phyloP scores from a whole-genome alignment of 2,329 filamentous ascomycete genomes.

The Xylaria sp. region DNA sequence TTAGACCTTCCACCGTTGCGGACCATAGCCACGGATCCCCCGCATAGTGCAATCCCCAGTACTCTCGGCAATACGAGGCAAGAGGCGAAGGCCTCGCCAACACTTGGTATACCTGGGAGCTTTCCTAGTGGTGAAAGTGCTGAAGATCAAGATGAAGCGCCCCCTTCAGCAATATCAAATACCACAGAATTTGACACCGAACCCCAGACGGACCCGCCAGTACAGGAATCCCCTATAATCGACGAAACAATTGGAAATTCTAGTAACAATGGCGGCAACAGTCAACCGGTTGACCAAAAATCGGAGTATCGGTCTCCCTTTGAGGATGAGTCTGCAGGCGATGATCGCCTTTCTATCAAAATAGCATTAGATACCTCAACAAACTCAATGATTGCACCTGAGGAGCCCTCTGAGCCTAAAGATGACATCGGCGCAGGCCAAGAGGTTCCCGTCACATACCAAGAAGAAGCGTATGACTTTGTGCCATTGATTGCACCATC shows the following conservation, averaged over 20 bases:
- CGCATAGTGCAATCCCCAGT: slow-evolving; percentile 33
- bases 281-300: slow-evolving; percentile 47
- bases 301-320: slow-evolving; percentile 64
- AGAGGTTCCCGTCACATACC: slow-evolving; percentile 50
- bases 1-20: slow-evolving; percentile 38
- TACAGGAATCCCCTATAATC: slow-evolving; percentile 49
- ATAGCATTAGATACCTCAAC: slow-evolving; percentile 55
- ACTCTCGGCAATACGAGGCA: slow-evolving; percentile 6
- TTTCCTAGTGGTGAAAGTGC: slow-evolving; percentile 61
- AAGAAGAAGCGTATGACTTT: slow-evolving; percentile 55
- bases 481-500: slow-evolving; percentile 53
- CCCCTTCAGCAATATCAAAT: slow-evolving; percentile 69
- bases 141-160: slow-evolving; percentile 59
- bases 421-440: slow-evolving; percentile 44
- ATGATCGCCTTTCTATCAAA: slow-evolving; percentile 55
- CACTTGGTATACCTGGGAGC: slow-evolving; percentile 73
- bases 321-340: slow-evolving; percentile 56
- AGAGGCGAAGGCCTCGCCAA: slow-evolving; percentile 68
- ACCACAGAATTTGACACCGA: slow-evolving; percentile 80
- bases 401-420: slow-evolving; percentile 45
- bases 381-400: slow-evolving; percentile 39
- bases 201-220: slow-evolving; percentile 68
- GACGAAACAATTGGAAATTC: slow-evolving; percentile 39
- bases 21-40: slow-evolving; percentile 40
- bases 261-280: slow-evolving; percentile 34